These are phyloP conservation scores for Berkeleyomyces rouxiae DNA, from an alignment of 2,329 filamentous ascomycete genomes.

Conservation along the genomic window DNA sequence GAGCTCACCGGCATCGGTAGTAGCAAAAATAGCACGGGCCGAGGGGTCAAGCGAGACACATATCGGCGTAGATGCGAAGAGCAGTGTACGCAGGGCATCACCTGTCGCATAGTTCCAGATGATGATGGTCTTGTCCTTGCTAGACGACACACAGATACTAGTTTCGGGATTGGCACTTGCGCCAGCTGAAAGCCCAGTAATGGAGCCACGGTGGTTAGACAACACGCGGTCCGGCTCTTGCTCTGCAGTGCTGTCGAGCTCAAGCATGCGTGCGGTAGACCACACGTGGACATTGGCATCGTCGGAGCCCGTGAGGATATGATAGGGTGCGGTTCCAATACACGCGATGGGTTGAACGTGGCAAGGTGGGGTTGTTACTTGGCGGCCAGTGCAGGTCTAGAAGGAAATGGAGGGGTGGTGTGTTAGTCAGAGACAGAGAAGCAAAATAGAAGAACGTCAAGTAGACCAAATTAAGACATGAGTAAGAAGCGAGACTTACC, in stretches of 20 bases:
- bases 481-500: constrained; percentile 32
- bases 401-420: constrained; percentile 7
- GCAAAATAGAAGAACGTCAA: not conserved
- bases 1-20: constrained; percentile 63
- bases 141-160: constrained; percentile 70
- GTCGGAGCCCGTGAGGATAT: constrained; percentile 61
- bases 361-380: constrained; percentile 57
- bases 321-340: constrained; percentile 53
- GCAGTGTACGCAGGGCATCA: constrained; percentile 59
- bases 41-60: constrained; percentile 66
- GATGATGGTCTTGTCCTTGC: constrained; percentile 74
- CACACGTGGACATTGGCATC: constrained; percentile 89
- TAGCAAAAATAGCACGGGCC: constrained; percentile 65
- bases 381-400: constrained; percentile 57
- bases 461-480: too few species aligned
- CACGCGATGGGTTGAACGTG: constrained; percentile 70
- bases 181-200: constrained; percentile 47
- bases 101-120: constrained; percentile 85
- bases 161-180: constrained; percentile 51
- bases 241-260: constrained; percentile 35
- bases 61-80: constrained; percentile 57
- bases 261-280: constrained; percentile 61
- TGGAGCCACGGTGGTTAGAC: constrained; percentile 57
- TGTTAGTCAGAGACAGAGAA: not conserved
- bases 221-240: constrained; percentile 62